These are phyloP conservation scores for Silene noctiflora DNA, from an alignment of 179 eudicot genomes.

Conservation along the genomic window DNA sequence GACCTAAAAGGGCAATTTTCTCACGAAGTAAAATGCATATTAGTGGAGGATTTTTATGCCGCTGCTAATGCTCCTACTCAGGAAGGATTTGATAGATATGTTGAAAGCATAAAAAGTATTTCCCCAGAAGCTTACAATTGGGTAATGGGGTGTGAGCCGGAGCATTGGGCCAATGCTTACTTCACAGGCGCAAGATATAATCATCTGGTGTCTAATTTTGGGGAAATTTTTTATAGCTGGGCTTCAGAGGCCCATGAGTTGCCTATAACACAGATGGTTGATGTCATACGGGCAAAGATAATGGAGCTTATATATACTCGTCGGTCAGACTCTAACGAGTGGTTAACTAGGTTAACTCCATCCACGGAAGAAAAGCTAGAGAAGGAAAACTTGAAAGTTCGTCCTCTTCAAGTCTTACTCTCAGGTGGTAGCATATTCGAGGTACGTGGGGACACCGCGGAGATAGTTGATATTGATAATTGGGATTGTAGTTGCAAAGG, in stretches of 20 bases:
- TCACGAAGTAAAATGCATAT: conserved; percentile 73
- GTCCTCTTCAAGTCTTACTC: conserved; percentile 53
- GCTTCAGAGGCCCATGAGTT: conserved; percentile 86
- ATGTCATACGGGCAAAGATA: conserved; percentile 70
- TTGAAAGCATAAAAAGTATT: conserved; percentile 64
- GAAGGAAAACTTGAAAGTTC: conserved; percentile 53
- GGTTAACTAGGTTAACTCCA: conserved; percentile 77
- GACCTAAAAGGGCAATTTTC: conserved; percentile 77
- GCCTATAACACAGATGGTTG: conserved; percentile 92
- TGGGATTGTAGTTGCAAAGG: conserved; percentile 79
- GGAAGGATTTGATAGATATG: conserved; percentile 52
- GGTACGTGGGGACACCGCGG: conserved; percentile 71
- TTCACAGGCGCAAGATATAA: conserved; percentile 76
- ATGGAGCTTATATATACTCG: conserved; percentile 59
- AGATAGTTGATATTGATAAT: conserved; percentile 59
- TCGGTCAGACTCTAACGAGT: conserved; percentile 48
- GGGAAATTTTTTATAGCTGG: conserved; percentile 78
- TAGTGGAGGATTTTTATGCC: conserved; percentile 69
- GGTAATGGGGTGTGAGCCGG: conserved; percentile 71
- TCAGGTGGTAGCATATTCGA: conserved; percentile 58
- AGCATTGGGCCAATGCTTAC: conserved; percentile 79
- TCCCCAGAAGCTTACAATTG: conserved; percentile 82
- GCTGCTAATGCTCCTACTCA: conserved; percentile 68
- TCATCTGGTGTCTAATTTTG: conserved; percentile 77
- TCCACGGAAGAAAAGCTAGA: conserved; percentile 71